These are phyloP conservation scores for Albophoma yamanashiensis DNA, from an alignment of 2,329 filamentous ascomycete species.

Conservation along the genomic window DNA sequence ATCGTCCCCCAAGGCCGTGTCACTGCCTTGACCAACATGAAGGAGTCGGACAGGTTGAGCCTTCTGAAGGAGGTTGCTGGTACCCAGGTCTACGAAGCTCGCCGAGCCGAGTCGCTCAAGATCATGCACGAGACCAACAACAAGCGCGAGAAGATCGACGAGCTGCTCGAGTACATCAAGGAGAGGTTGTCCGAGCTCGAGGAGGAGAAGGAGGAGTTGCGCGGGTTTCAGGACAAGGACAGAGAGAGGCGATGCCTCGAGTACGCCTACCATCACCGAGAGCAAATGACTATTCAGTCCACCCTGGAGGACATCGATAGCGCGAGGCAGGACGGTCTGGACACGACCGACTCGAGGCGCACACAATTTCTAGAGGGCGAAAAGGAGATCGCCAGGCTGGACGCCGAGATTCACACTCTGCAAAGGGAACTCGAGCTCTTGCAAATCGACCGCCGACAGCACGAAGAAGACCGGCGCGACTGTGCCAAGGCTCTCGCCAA, in stretches of 20 bases:
- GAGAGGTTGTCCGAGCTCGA: slow-evolving; percentile 82
- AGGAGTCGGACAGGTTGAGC: slow-evolving; percentile 81
- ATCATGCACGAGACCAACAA: slow-evolving; percentile 96
- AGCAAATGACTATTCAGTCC: slow-evolving; percentile 69
- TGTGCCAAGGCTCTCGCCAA: slow-evolving; percentile 72
- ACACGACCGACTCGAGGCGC: slow-evolving; percentile 73
- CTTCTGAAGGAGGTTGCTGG: slow-evolving; percentile 96
- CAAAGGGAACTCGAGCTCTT: slow-evolving; percentile 77
- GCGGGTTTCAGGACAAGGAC: slow-evolving; percentile 91
- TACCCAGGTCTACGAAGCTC: slow-evolving; percentile 91
- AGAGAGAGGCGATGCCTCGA: slow-evolving; percentile 84
- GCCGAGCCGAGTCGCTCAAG: slow-evolving; percentile 82
- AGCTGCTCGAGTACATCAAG: slow-evolving; percentile 83
- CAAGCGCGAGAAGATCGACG: slow-evolving; percentile 90
- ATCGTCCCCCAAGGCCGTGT: slow-evolving; percentile 97
- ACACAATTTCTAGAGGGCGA: slow-evolving; percentile 69
- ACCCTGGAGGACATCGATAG: slow-evolving; percentile 77
- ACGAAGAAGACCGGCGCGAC: slow-evolving; percentile 83
- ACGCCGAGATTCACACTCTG: slow-evolving; percentile 68
- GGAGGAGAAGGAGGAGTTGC: slow-evolving; percentile 92
- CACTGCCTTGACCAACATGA: slow-evolving; percentile 96
- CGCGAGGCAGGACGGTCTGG: slow-evolving; percentile 68
- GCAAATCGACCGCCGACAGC: slow-evolving; percentile 72
- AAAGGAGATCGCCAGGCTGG: slow-evolving; percentile 65
- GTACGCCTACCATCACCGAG: slow-evolving; percentile 86